Conservation (phyloP, 129 eudicot genomes). For the Arctium minus region DNA sequence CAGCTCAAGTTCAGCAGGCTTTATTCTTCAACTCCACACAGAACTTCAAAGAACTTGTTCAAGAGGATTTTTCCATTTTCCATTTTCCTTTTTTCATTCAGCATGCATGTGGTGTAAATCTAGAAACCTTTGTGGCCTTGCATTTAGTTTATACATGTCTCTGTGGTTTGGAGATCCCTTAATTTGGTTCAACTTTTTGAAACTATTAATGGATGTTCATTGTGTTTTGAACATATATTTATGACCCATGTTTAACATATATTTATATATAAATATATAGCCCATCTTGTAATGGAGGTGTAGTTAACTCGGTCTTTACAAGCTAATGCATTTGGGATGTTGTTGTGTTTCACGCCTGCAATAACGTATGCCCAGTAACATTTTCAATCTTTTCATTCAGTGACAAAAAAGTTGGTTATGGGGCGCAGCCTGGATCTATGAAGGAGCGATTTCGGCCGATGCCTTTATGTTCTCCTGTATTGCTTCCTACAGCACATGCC, state of each 20-base stretch:
- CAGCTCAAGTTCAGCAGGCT: too few species aligned
- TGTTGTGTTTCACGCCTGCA: slow-evolving; percentile 6
- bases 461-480: slow-evolving; percentile 85
- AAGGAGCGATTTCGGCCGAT: slow-evolving; percentile 88
- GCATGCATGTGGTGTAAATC: too few species aligned
- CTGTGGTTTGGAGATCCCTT: not conserved
- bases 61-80: too few species aligned
- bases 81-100: too few species aligned
- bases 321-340: not conserved
- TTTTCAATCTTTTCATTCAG: slow-evolving; percentile 26
- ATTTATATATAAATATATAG: not conserved
- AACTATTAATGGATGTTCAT: not conserved
- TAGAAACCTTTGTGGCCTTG: not conserved
- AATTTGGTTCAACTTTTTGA: not conserved
- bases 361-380: not conserved
- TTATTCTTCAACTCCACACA: too few species aligned
- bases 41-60: too few species aligned
- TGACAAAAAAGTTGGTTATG: slow-evolving; percentile 63
- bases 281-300: not conserved
- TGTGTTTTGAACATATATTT: not conserved
- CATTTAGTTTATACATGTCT: not conserved
- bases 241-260: not conserved
- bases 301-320: not conserved
- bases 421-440: slow-evolving; percentile 43
- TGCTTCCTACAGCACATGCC: slow-evolving; percentile 94